Percentiles rank a stretch among this genome's conserved stretches.
These are phyloP conservation scores for Penicillium psychrofluorescens DNA, from an alignment of 495 filamentous ascomycete genomes.

Conservation along the genomic window DNA sequence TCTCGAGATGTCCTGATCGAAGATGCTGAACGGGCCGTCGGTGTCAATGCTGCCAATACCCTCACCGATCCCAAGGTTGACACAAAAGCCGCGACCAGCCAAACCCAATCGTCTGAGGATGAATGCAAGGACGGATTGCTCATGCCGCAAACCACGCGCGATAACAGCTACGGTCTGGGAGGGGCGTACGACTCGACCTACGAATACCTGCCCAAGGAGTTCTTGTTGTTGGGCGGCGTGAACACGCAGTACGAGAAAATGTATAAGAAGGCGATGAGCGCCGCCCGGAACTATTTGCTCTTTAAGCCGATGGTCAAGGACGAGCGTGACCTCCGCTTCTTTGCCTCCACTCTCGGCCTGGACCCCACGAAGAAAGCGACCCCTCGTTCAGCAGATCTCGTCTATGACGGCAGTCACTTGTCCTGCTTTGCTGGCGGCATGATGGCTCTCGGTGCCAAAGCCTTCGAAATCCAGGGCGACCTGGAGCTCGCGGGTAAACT, in stretches of 20 bases:
- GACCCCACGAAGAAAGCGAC: slow-evolving; percentile 14
- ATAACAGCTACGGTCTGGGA: slow-evolving; percentile 61
- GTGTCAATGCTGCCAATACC: background rate
- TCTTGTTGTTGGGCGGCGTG: slow-evolving; percentile 70
- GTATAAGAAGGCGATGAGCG: slow-evolving; percentile 67
- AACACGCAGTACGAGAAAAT: slow-evolving; percentile 74
- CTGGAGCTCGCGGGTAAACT: slow-evolving; percentile 75
- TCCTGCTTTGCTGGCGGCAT: slow-evolving; percentile 92
- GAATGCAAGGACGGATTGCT: slow-evolving; percentile 25
- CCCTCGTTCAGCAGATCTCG: slow-evolving; percentile 15
- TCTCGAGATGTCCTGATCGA: no score
- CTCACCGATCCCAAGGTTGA: background rate
- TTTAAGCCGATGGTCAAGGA: slow-evolving; percentile 79
- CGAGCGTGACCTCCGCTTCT: slow-evolving; percentile 67
- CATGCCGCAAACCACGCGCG: slow-evolving; percentile 11
- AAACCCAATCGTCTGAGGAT: background rate
- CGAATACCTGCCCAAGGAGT: slow-evolving; percentile 86
- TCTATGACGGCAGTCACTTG: slow-evolving; percentile 66
- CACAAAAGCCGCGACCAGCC: no score
- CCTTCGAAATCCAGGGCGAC: slow-evolving; percentile 74
- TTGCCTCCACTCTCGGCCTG: slow-evolving; percentile 46
- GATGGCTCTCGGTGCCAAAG: slow-evolving; percentile 81
- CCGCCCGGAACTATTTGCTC: slow-evolving; percentile 67
- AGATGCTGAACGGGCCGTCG: no score
- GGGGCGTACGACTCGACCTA: slow-evolving; percentile 86